Percentiles rank a stretch among this genome's conserved stretches.
Evolutionary conservation across 169 alveolate species (phyloP).

Genomic region (Babesia bigemina): DNA sequence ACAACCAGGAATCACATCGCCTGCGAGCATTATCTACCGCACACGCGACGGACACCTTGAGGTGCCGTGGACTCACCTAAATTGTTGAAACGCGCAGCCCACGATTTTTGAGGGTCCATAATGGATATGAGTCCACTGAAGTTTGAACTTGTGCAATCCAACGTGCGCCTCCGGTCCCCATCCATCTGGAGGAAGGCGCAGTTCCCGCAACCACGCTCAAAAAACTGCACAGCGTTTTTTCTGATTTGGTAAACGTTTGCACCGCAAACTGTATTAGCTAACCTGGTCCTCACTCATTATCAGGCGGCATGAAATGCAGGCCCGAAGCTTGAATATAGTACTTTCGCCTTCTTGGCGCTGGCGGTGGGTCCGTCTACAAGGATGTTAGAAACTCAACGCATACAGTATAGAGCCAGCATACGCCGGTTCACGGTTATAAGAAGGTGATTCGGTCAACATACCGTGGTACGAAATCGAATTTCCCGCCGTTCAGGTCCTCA

Average conservation of each 20-base stretch:
- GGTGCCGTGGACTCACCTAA: conserved; percentile 49
- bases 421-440: background rate
- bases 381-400: background rate
- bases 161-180: conserved; percentile 83
- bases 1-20: conserved; percentile 82
- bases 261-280: background rate
- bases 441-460: background rate
- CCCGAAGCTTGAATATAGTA: conserved; percentile 74
- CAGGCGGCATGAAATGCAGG: conserved; percentile 84
- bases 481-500: conserved; percentile 30
- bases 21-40: conserved; percentile 10
- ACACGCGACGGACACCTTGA: background rate
- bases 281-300: conserved; percentile 84
- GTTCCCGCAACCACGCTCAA: conserved; percentile 87
- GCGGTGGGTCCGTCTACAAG: conserved; percentile 37
- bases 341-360: conserved; percentile 56
- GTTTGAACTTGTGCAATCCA: conserved; percentile 84
- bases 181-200: conserved; percentile 86
- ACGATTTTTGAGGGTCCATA: conserved; percentile 84
- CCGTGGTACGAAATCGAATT: conserved; percentile 62
- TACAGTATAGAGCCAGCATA: background rate
- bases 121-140: conserved; percentile 83
- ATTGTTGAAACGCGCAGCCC: conserved; percentile 88
- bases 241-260: background rate
- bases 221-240: conserved; percentile 69